Evolutionary conservation across 345 rosid species (phyloP), one percentile per base, ranked within the genome.

Genomic region (Arabidopsis suecica): DNA sequence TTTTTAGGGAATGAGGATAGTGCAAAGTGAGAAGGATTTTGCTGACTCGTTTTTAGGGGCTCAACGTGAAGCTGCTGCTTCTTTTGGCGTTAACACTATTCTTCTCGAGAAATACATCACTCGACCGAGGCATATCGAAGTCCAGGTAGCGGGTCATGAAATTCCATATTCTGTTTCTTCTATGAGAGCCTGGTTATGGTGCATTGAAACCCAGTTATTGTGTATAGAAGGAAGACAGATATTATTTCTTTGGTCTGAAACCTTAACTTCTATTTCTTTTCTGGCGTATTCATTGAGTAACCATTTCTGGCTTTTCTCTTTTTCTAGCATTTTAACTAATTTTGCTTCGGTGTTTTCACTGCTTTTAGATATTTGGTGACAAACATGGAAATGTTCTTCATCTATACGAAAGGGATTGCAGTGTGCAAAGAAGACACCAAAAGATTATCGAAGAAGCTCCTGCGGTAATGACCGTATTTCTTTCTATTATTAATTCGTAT

Each of bases 371-470:
- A 80, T 91, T 88, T 84, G 97, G 97, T 51, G 97, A 94, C 83
- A 88, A 91, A 79, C 75, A 79, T 73, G 98, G 98, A 44, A 88
- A 88, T 53, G 72, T 88, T 30, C 84, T 91, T 58, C 86, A 94
- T 83, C 84, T 94, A 42, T 86, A 86, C 73, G 98, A 94, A 84
- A 87, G 97, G 72, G 98, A 91, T 82, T 94, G 98, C 85, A 91
- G 97, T 42, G 84, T 94, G 55, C 98, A 94, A 82, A 87, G 98
- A 86, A 88, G 97, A 79, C 97, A 91, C 81, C 98, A 91, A 80
- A 94, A 94, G 88, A 89, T 94, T 68, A 94, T 94, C 41, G 98
- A 94, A 86, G 98, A 94, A 87, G 97, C 98, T 84, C 98, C 97
- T 65, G 97, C 98, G 75, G 98, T 94, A 88, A 87, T 81, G 54